Percentiles rank a stretch among this genome's conserved stretches.
These are phyloP conservation scores for Hypoxylon sp. DNA, from an alignment of 2,329 filamentous ascomycete genomes.

Conservation along the genomic window DNA sequence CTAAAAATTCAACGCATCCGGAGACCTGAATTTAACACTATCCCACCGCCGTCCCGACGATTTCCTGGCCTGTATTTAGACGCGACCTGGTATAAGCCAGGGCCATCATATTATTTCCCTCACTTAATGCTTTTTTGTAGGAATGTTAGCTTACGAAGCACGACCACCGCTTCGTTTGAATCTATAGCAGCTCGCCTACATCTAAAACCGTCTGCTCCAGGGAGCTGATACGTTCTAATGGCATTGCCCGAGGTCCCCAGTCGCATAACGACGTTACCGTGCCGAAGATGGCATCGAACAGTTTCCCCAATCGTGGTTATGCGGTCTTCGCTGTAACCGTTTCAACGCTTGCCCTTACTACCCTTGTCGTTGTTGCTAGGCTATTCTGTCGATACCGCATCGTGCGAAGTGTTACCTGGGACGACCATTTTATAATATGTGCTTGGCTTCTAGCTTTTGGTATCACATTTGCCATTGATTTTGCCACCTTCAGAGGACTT, in stretches of 20 bases:
- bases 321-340: conserved; percentile 80
- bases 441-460: conserved; percentile 83
- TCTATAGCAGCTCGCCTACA: conserved; percentile 30
- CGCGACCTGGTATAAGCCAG: conserved; percentile 17
- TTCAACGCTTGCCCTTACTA: conserved; percentile 77
- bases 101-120: conserved; percentile 27
- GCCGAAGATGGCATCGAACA: conserved; percentile 42
- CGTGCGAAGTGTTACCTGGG: conserved; percentile 78
- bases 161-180: conserved; percentile 25
- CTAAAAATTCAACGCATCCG: neutral
- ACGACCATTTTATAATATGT: conserved; percentile 85
- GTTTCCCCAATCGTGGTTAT: conserved; percentile 65
- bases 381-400: conserved; percentile 81
- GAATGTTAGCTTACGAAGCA: conserved; percentile 27
- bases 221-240: conserved; percentile 50
- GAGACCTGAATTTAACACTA: conserved; percentile 6
- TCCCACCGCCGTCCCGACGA: conserved; percentile 19
- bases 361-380: conserved; percentile 81
- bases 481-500: conserved; percentile 74
- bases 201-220: conserved; percentile 28
- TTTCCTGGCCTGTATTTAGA: conserved; percentile 26
- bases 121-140: conserved; percentile 28
- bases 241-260: conserved; percentile 44
- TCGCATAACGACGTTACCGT: conserved; percentile 48
- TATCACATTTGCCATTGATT: conserved; percentile 76